Conservation (phyloP, 495 filamentous ascomycete genomes). For the Hapsidospora chrysogenum region DNA sequence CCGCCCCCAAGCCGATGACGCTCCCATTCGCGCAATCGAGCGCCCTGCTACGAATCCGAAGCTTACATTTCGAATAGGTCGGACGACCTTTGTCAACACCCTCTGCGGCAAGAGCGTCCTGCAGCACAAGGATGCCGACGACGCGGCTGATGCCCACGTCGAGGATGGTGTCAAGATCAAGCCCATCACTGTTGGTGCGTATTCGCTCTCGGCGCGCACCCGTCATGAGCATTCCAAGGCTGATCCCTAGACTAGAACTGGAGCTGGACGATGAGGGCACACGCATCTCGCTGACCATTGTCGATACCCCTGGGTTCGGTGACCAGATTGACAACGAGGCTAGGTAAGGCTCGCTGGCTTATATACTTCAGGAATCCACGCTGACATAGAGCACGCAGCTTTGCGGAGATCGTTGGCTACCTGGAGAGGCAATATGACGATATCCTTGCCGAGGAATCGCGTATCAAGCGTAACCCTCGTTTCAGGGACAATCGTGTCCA, state of each 20-base stretch:
- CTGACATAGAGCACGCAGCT: conserved; percentile 35
- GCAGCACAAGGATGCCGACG: conserved; percentile 74
- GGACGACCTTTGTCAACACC: conserved; percentile 98
- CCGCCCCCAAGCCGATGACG: conserved; percentile 1
- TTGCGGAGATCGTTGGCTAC: conserved; percentile 92
- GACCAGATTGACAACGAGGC: conserved; percentile 99
- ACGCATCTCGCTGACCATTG: conserved; percentile 91
- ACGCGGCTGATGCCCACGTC: conserved; percentile 70
- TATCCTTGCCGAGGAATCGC: conserved; percentile 95
- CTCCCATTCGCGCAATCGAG: background rate
- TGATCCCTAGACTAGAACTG: conserved; percentile 45
- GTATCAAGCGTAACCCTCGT: conserved; percentile 99
- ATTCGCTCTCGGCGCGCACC: background rate
- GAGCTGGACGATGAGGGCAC: conserved; percentile 97
- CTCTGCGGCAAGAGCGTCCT: conserved; percentile 92
- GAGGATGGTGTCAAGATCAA: conserved; percentile 97
- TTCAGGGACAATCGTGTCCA: conserved; percentile 99
- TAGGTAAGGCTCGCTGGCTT: conserved; percentile 38
- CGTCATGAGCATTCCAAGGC: background rate
- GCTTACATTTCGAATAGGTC: conserved; percentile 35
- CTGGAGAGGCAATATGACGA: conserved; percentile 98
- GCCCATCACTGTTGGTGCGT: conserved; percentile 90
- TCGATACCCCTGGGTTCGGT: conserved; percentile 96
- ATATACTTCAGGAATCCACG: background rate
- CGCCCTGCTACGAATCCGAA: background rate